phyloP scores from a whole-genome alignment of 441 rosid species.

The Codiaeum variegatum region DNA sequence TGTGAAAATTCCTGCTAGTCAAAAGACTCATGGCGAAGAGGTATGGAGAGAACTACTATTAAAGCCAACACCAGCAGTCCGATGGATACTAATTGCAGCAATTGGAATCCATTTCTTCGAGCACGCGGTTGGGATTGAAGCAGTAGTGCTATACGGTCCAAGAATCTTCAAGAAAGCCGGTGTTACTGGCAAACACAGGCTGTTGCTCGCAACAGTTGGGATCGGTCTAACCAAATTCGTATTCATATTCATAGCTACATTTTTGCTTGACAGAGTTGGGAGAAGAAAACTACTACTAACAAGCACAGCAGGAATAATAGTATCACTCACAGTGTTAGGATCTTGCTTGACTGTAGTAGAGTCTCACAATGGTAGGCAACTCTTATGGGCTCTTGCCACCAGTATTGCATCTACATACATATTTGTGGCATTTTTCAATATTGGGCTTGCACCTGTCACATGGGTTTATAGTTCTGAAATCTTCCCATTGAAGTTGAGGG shows the following conservation, averaged over 20 bases:
- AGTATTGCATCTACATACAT: conserved; percentile 49
- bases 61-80: conserved; percentile 54
- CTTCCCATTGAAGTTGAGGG: conserved; percentile 68
- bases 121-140: conserved; percentile 75
- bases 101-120: conserved; percentile 79
- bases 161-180: conserved; percentile 68
- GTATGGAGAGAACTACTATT: conserved; percentile 72
- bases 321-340: conserved; percentile 43
- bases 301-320: conserved; percentile 36
- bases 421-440: conserved; percentile 53
- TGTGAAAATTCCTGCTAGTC: conserved; percentile 20
- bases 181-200: conserved; percentile 41
- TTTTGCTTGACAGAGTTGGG: conserved; percentile 59
- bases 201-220: conserved; percentile 64
- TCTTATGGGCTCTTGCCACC: conserved; percentile 51
- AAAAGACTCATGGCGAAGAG: conserved; percentile 40
- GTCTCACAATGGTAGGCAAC: conserved; percentile 21
- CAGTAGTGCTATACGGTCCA: conserved; percentile 66
- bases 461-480: conserved; percentile 91
- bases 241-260: conserved; percentile 42
- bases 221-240: conserved; percentile 60
- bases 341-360: conserved; percentile 55
- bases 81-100: conserved; percentile 57
- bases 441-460: conserved; percentile 68
- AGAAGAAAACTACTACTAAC: conserved; percentile 34